phyloP scores from a whole-genome alignment of 2,329 filamentous ascomycete species.

The Alternaria postmessia region DNA sequence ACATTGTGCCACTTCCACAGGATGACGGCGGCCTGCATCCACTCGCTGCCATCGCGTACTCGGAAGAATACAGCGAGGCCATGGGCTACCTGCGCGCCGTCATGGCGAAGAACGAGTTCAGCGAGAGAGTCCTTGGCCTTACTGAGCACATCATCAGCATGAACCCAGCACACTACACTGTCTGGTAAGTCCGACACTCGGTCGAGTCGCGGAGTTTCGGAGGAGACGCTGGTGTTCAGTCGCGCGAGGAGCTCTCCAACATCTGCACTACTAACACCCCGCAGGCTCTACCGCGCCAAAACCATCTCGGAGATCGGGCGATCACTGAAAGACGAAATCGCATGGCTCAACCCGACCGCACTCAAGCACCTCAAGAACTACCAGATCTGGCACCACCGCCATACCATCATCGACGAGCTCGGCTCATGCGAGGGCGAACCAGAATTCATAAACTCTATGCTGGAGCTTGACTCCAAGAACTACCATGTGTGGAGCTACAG shows the following conservation, averaged over 20 bases:
- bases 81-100: constrained; percentile 93
- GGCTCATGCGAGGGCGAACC: constrained; percentile 71
- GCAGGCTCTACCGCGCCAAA: constrained; percentile 82
- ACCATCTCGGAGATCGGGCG: constrained; percentile 74
- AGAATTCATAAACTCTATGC: constrained; percentile 80
- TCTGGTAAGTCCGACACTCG: constrained; percentile 68
- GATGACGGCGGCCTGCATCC: constrained; percentile 78
- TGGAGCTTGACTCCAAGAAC: constrained; percentile 89
- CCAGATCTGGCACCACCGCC: constrained; percentile 85
- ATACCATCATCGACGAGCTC: constrained; percentile 65
- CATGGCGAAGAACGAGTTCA: constrained; percentile 88
- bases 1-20: constrained; percentile 82
- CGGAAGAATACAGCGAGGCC: constrained; percentile 87
- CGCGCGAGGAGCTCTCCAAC: background rate
- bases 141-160: constrained; percentile 90
- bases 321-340: constrained; percentile 74
- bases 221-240: constrained; percentile 3
- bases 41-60: constrained; percentile 91
- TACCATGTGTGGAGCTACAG: constrained; percentile 99
- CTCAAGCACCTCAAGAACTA: constrained; percentile 94
- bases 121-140: constrained; percentile 77
- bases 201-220: constrained; percentile 5
- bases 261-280: constrained; percentile 24
- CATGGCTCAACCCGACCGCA: constrained; percentile 86
- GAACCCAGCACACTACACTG: constrained; percentile 98